A percentile compares a stretch with the other conserved stretches of the same genome.
These are phyloP conservation scores for Backusella mclennaniae DNA, from an alignment of 192 early-diverging fungal species.

Conservation along the genomic window DNA sequence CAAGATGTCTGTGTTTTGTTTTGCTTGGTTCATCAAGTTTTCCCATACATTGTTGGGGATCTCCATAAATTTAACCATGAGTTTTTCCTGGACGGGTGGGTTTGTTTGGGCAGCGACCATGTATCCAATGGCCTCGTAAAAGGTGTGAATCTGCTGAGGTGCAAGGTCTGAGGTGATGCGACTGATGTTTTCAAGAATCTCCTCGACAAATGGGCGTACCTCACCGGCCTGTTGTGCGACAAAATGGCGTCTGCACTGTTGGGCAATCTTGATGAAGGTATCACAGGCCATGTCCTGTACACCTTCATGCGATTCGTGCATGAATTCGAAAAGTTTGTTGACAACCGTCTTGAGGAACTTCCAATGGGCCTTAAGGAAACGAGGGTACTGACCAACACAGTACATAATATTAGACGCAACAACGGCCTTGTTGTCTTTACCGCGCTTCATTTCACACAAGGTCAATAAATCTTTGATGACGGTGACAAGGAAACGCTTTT, in stretches of 20 bases:
- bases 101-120: constrained; percentile 95
- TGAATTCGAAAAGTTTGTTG: constrained; percentile 99
- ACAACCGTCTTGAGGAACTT: constrained; percentile 99
- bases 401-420: constrained; percentile 99
- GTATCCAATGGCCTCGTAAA: constrained; percentile 98
- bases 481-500: constrained; percentile 96
- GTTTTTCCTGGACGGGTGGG: constrained; percentile 71
- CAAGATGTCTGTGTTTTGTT: constrained; percentile 63
- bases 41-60: constrained; percentile 90
- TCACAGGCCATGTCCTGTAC: constrained; percentile 99
- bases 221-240: constrained; percentile 91
- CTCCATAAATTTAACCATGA: constrained; percentile 88
- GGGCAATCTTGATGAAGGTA: constrained; percentile 99
- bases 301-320: constrained; percentile 99
- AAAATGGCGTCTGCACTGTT: constrained; percentile 97
- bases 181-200: constrained; percentile 83
- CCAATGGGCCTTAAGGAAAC: constrained; percentile 99
- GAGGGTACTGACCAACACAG: constrained; percentile 99
- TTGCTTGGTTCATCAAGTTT: constrained; percentile 69
- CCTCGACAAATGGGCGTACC: constrained; percentile 90
- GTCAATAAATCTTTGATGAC: constrained; percentile 98
- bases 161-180: constrained; percentile 87
- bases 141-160: constrained; percentile 94
- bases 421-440: constrained; percentile 99
- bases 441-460: constrained; percentile 95